phyloP scores from a whole-genome alignment of 2,329 filamentous ascomycete species.

The Ceratocystis ficicola region DNA sequence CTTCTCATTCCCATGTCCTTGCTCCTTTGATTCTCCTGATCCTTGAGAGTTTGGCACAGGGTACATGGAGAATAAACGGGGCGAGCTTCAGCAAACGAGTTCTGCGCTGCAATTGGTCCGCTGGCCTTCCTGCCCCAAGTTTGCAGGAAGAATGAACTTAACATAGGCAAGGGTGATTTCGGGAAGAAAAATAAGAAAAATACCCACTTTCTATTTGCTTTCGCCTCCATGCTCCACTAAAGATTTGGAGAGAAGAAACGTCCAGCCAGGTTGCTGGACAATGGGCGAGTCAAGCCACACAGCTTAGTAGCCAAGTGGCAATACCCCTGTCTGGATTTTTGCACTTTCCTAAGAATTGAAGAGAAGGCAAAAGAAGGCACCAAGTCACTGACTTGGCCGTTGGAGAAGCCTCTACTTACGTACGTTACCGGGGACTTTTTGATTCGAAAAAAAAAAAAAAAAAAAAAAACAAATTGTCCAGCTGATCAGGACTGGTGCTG shows the following conservation, averaged over 20 bases:
- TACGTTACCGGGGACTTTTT: too few species aligned
- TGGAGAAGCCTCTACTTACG: not conserved
- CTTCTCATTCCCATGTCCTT: not conserved
- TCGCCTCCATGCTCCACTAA: slow-evolving; percentile 3
- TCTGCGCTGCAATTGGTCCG: not conserved
- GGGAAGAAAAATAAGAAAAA: not conserved
- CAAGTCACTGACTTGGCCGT: not conserved
- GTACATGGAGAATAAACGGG: slow-evolving; percentile 1
- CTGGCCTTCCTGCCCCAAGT: not conserved
- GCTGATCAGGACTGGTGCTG: too few species aligned
- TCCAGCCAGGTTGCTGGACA: not conserved
- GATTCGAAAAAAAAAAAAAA: too few species aligned
- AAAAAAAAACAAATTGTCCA: too few species aligned
- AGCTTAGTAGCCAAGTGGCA: not conserved
- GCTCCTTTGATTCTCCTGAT: not conserved
- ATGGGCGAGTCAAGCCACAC: not conserved
- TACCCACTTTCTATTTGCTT: slow-evolving; percentile 1
- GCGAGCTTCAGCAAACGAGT: not conserved
- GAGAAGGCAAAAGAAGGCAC: not conserved
- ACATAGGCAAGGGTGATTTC: slow-evolving; percentile 3
- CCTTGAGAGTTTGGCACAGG: slow-evolving; percentile 7
- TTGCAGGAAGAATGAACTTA: not conserved
- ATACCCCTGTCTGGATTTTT: not conserved
- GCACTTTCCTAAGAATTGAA: not conserved
- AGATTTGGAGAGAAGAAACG: not conserved